These are phyloP conservation scores for Dendrostoma leiphaemia DNA, from an alignment of 2,329 filamentous ascomycete species.

Conservation along the genomic window DNA sequence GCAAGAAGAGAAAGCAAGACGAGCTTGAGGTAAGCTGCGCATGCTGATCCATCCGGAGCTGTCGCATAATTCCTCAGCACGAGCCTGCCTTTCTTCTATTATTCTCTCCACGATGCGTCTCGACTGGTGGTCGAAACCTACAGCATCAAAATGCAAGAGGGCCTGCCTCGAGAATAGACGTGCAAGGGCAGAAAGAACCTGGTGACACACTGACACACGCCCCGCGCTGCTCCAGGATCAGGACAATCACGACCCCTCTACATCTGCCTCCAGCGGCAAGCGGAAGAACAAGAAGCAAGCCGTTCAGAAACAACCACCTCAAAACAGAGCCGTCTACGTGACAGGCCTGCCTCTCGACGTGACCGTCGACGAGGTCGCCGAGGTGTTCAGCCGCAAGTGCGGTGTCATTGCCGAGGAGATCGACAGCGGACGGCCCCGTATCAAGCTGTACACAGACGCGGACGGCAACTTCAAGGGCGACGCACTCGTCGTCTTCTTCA, in stretches of 20 bases:
- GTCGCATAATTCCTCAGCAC: conserved; percentile 14
- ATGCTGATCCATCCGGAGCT: conserved; percentile 23
- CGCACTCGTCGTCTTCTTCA: conserved; percentile 90
- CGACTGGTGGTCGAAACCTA: not conserved
- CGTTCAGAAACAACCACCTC: conserved; percentile 38
- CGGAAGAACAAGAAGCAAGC: conserved; percentile 38
- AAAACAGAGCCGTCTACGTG: conserved; percentile 91
- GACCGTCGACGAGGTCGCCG: conserved; percentile 75
- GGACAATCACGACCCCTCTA: conserved; percentile 27
- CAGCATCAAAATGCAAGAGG: not conserved
- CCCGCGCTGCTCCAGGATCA: conserved; percentile 22
- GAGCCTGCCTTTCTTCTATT: not conserved
- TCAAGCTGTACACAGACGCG: conserved; percentile 88
- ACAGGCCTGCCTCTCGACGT: conserved; percentile 81
- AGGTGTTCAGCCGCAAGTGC: conserved; percentile 78
- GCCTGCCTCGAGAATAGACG: conserved; percentile 4
- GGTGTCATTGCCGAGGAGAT: conserved; percentile 94
- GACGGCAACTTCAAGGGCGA: conserved; percentile 89
- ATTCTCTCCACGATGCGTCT: not conserved
- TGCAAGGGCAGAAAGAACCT: not conserved
- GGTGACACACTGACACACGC: conserved; percentile 20
- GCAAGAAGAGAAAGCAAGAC: conserved; percentile 44
- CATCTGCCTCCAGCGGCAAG: conserved; percentile 3
- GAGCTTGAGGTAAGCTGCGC: conserved; percentile 43
- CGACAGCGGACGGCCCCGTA: conserved; percentile 80